A percentile compares a stretch with the other conserved stretches of the same genome.
Conservation (phyloP, 2,329 filamentous ascomycete species). For the Aspergillus sp. region DNA sequence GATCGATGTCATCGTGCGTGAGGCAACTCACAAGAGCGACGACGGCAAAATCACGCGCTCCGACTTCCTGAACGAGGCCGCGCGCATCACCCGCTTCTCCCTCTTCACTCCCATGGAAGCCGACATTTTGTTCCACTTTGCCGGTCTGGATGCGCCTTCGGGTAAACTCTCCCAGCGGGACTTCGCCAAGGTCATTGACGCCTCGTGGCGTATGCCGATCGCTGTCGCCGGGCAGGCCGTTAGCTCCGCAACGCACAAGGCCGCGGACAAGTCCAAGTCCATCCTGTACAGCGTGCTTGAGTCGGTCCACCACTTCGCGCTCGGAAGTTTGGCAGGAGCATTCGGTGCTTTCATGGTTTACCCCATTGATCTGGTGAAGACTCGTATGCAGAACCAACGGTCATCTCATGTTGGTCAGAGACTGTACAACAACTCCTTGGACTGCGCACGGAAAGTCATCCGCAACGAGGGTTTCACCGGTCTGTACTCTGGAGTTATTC, state of each 20-base stretch:
- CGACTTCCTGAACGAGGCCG: conserved; percentile 93
- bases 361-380: conserved; percentile 98
- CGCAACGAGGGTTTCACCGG: conserved; percentile 87
- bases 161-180: conserved; percentile 78
- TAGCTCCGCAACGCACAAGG: conserved; percentile 48
- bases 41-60: conserved; percentile 93
- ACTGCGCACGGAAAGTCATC: conserved; percentile 91
- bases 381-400: conserved; percentile 96
- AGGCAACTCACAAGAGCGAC: conserved; percentile 75
- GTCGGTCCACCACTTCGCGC: conserved; percentile 83
- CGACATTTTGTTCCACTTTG: conserved; percentile 98
- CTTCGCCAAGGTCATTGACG: conserved; percentile 92
- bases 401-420: conserved; percentile 76
- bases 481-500: conserved; percentile 90
- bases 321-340: conserved; percentile 87
- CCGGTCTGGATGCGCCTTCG: conserved; percentile 84
- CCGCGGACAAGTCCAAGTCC: conserved; percentile 55
- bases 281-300: conserved; percentile 67
- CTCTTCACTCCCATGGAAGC: conserved; percentile 98
- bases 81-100: conserved; percentile 87
- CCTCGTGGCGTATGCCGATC: conserved; percentile 76
- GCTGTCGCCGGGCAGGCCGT: conserved; percentile 51
- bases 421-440: conserved; percentile 94
- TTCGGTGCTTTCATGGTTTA: conserved; percentile 99
- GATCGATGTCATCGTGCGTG: conserved; percentile 87